Percentiles rank a stretch among this genome's conserved stretches.
Evolutionary conservation across 73 alveolate species (phyloP).

Genomic region (Paramecium pentaurelia): DNA sequence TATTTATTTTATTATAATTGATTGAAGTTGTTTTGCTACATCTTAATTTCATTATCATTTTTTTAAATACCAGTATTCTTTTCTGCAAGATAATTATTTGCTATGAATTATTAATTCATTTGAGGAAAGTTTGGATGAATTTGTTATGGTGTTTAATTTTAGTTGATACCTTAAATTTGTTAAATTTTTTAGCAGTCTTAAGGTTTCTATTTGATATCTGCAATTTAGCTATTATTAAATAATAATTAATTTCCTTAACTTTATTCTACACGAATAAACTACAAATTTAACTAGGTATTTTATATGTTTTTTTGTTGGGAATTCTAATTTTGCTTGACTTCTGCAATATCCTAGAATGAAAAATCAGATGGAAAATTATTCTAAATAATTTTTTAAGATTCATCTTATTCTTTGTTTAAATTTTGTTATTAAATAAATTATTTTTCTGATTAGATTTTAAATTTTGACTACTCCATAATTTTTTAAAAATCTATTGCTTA

Average conservation of each 20-base stretch:
- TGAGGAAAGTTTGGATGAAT: not conserved
- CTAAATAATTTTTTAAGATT: too few species aligned
- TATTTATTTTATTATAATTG: not conserved
- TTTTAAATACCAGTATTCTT: not conserved
- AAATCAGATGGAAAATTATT: too few species aligned
- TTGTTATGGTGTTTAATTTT: not conserved
- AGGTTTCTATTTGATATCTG: not conserved
- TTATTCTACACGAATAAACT: too few species aligned
- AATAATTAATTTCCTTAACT: not conserved
- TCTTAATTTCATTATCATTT: not conserved
- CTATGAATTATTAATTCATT: not conserved
- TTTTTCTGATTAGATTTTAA: not conserved
- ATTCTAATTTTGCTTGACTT: too few species aligned
- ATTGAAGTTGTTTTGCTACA: not conserved
- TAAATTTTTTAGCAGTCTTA: not conserved
- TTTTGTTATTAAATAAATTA: too few species aligned
- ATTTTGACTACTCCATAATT: not conserved
- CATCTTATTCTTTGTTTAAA: not conserved
- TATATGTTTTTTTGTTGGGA: too few species aligned
- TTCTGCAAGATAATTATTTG: not conserved
- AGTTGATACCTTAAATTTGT: not conserved
- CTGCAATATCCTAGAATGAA: too few species aligned
- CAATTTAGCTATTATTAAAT: not conserved
- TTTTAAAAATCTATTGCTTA: not conserved
- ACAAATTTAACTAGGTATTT: too few species aligned